Evolutionary conservation across 192 early-diverging fungal genomes (phyloP), one percentile per base, ranked within the genome.

Genomic region (Coemansia sp.): DNA sequence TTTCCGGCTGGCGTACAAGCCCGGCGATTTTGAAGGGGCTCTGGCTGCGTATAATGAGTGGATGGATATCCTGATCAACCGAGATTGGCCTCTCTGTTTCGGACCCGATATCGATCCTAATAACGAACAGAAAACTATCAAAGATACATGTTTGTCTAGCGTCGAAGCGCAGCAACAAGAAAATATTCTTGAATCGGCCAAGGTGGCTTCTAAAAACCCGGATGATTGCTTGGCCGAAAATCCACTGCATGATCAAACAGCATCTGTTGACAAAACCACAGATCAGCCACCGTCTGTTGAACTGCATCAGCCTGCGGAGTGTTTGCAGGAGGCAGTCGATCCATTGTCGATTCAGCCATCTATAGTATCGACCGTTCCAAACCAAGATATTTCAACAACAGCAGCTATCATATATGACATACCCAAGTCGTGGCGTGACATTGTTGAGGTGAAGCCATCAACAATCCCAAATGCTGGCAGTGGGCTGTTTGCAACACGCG

Each of bases 41-140:
- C 50, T 84, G 24, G 53, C 61, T 13, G 80, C 81, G 21, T 96
- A 95, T 66, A 70, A 85, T 11, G 66, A 72, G 38, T 96, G 94
- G 94, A 81, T 85, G 62, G 73, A 82, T 7, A 71, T 82, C 17
- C 65, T 96, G 51, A 66, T 87, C 14, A 69, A 81, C 37, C 80
- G 82, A 23, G 91, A 95, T 65, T 96, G 92, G 91, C 93, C 90
- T 0, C 73, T 85, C 19, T 91, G 95, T 38, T 95, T 95, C 81
- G 91, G 88, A 11, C 54, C 48, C 17, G 53, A 63, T 4, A 24
- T 15, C 13, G 48, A 50, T 8, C 12, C 24, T 13, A 30, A 14
- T 30, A 25, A 4, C n/a, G 24, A 50, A 13, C n/a, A 27, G 12
- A 14, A 14, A 13, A 14, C 10, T 10, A 37, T 10, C 9, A 10